phyloP scores from a whole-genome alignment of 768 basidiomycete species.

The Strobilomyces echinocephalus region DNA sequence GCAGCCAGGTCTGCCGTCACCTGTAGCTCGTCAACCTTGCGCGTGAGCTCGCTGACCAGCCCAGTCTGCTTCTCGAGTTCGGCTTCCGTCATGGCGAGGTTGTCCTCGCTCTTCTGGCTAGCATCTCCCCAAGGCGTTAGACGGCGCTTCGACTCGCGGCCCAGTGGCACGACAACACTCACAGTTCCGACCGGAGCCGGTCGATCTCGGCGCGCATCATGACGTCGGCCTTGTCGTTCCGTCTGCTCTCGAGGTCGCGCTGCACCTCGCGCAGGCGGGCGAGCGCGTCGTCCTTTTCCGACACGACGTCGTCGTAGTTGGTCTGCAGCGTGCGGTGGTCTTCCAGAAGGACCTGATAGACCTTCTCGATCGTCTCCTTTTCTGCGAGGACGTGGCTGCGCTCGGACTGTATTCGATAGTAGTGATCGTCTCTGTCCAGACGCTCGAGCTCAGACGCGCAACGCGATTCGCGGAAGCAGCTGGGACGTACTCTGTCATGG shows the following conservation, averaged over 20 bases:
- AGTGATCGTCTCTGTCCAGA: conserved; percentile 74
- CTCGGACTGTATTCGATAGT: conserved; percentile 80
- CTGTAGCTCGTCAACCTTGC: conserved; percentile 79
- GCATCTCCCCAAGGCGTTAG: conserved; percentile 30
- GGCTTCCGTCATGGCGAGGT: conserved; percentile 73
- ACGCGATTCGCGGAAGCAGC: conserved; percentile 3
- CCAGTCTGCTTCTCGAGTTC: conserved; percentile 78
- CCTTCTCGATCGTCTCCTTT: conserved; percentile 82
- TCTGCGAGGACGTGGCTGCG: conserved; percentile 71
- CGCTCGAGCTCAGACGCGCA: conserved; percentile 2
- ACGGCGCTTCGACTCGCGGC: neutral
- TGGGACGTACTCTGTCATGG: conserved; percentile 75
- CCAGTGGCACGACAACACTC: conserved; percentile 33
- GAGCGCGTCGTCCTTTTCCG: conserved; percentile 75
- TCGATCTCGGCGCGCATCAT: conserved; percentile 79
- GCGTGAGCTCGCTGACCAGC: conserved; percentile 66
- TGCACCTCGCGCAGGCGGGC: conserved; percentile 56
- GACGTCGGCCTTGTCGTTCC: conserved; percentile 71
- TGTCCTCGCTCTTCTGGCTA: conserved; percentile 94
- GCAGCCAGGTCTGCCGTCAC: conserved; percentile 69
- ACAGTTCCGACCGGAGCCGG: conserved; percentile 78
- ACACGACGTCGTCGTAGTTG: conserved; percentile 66
- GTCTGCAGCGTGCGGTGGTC: conserved; percentile 75
- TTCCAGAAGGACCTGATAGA: conserved; percentile 69
- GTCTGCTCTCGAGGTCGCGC: conserved; percentile 53